Conservation (phyloP, 768 basidiomycete genomes). For the Terana coerulea region DNA sequence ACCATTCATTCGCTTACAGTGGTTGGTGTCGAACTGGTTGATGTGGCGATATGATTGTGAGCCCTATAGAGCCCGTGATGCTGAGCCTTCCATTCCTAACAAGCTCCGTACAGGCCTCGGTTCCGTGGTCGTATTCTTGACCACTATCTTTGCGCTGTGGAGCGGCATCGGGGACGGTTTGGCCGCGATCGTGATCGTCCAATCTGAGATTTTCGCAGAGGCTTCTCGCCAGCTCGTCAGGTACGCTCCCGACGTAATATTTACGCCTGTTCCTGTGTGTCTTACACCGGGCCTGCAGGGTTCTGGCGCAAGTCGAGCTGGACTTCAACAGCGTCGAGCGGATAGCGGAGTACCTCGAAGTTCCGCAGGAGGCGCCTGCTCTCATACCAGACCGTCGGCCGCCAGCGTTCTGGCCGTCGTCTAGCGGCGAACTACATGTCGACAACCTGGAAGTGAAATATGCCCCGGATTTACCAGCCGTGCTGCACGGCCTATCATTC, state of each 20-base stretch:
- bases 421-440: constrained; percentile 50
- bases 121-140: constrained; percentile 64
- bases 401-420: constrained; percentile 73
- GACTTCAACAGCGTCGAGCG: constrained; percentile 77
- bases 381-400: constrained; percentile 51
- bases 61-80: constrained; percentile 12
- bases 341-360: constrained; percentile 64
- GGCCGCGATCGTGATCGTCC: constrained; percentile 68
- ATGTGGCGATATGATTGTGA: constrained; percentile 72
- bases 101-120: constrained; percentile 47
- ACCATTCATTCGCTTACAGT: constrained; percentile 32
- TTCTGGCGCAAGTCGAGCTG: constrained; percentile 66
- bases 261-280: constrained; percentile 3
- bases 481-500: constrained; percentile 56
- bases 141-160: constrained; percentile 66
- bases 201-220: constrained; percentile 67
- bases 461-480: constrained; percentile 56
- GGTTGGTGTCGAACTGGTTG: constrained; percentile 68
- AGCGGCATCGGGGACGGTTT: constrained; percentile 53
- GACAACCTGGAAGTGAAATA: constrained; percentile 61
- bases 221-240: constrained; percentile 62
- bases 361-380: constrained; percentile 66
- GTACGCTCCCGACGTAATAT: constrained; percentile 24
- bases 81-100: neutral
- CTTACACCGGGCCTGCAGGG: constrained; percentile 42